Conservation (phyloP, 2,329 filamentous ascomycete species). For the Myriosclerotinia curreyana region DNA sequence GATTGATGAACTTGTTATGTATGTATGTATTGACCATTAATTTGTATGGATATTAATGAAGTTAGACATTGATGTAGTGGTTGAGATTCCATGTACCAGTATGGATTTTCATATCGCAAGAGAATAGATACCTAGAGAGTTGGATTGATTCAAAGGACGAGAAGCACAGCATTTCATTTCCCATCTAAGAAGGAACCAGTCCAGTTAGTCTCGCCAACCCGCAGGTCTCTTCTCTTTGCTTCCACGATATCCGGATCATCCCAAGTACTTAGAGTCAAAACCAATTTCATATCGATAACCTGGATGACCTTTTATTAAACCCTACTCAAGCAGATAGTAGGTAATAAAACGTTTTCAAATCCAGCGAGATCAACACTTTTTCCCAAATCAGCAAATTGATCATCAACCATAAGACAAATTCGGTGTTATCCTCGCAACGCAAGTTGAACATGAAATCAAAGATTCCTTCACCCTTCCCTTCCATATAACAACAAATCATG, state of each 20-base stretch:
- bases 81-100: background rate
- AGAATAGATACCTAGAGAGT: too few species aligned
- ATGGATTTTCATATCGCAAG: too few species aligned
- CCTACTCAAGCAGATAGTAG: background rate
- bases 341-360: background rate
- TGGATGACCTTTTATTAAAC: background rate
- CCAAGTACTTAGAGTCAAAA: background rate
- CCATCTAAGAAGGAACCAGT: too few species aligned
- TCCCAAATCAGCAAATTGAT: background rate
- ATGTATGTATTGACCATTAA: background rate
- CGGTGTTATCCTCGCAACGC: background rate
- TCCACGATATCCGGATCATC: background rate
- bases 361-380: background rate
- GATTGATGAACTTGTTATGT: background rate
- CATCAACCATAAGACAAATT: background rate
- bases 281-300: background rate
- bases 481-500: background rate
- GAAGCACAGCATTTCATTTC: background rate
- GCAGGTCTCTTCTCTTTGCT: background rate
- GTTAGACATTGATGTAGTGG: background rate
- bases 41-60: background rate
- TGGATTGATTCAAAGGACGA: too few species aligned
- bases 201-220: background rate
- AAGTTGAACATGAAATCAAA: background rate
- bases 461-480: background rate